Base-by-base conservation (phyloP, 202 grass and related monocot species). In the Schoenoplectus triqueter region DNA sequence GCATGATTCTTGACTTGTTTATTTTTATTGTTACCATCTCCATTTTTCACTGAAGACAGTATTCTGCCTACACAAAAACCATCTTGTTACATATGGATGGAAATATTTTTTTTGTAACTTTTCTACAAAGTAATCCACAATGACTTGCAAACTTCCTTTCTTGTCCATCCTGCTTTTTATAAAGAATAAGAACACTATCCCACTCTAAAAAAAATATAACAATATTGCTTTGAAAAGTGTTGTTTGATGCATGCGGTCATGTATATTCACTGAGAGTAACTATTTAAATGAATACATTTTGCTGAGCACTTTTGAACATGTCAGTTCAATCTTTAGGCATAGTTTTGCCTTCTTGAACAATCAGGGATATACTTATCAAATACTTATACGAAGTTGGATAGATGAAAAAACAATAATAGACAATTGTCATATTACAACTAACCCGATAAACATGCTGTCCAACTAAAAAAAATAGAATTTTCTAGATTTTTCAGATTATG, bases 1-100 rank as follows among this genome's bases (percentile, higher is more conserved):
- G 4, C 78, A 84, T 66, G 81, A 90, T 44, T 46, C 56, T 88
- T 89, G 52, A 87, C 84, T 57, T 85, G 76, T 84, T 64, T 6
- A 84, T 48, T 77, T 57, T 67, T 49, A 63, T 72, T 78, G 31
- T 76, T 71, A 81, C 44, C 40, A 2, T 88, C 67, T 90, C 86
- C 71, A 42, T 89, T 82, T 80, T 85, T 97, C 69, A 92, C 84
- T 83, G 91, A 89, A 78, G 88, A 82, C 83, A 97, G 67, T 92
- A 97, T 97, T 88, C 94, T 92, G 56, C 89, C 94, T 97, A 86
- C 10, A 18, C 78, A 78, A 85, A 85, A 84, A 4, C 31, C n/a
- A 78, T 60, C 31, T 60, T 42, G 22, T 78, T 44, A 60, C 52
- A n/a, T 40, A 44, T 78, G 52, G 52, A 60, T 59, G 54, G 22